Conservation (phyloP, 1,284 basidiomycete genomes). For the Tylopilus sp. region DNA sequence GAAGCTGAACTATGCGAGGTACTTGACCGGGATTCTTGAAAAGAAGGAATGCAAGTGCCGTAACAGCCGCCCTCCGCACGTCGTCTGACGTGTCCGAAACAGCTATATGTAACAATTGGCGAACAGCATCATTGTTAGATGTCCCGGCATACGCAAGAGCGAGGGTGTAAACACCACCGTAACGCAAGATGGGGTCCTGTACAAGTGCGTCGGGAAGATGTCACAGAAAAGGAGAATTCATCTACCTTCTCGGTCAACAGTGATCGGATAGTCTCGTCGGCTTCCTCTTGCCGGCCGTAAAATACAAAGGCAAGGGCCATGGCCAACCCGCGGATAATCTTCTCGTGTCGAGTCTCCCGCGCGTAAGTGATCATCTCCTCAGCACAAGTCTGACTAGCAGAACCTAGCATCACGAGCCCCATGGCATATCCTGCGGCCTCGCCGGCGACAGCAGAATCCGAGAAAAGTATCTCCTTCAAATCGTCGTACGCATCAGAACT, state of each 20-base stretch:
- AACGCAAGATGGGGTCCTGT: slow-evolving; percentile 91
- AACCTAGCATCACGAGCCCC: slow-evolving; percentile 95
- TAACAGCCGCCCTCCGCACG: slow-evolving; percentile 91
- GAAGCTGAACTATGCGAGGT: slow-evolving; percentile 89
- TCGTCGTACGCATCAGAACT: slow-evolving; percentile 89
- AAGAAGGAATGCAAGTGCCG: slow-evolving; percentile 88
- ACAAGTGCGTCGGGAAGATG: slow-evolving; percentile 8
- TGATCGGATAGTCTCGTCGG: slow-evolving; percentile 72
- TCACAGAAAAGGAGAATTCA: neutral
- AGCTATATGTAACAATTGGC: slow-evolving; percentile 87
- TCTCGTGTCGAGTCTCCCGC: slow-evolving; percentile 95
- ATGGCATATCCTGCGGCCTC: slow-evolving; percentile 94
- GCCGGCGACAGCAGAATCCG: slow-evolving; percentile 90
- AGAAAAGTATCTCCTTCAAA: slow-evolving; percentile 83
- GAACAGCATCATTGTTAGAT: slow-evolving; percentile 87
- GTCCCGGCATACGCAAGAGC: slow-evolving; percentile 95
- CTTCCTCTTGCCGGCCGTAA: slow-evolving; percentile 89
- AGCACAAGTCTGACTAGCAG: slow-evolving; percentile 71
- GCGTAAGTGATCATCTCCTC: slow-evolving; percentile 95
- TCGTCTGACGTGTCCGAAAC: slow-evolving; percentile 97
- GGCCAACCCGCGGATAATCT: slow-evolving; percentile 92
- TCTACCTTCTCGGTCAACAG: slow-evolving; percentile 83
- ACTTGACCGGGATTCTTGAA: slow-evolving; percentile 95
- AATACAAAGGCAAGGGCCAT: slow-evolving; percentile 88
- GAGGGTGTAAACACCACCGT: slow-evolving; percentile 93